Conservation (phyloP, 768 basidiomycete species). For the Agrocybe praecox region DNA sequence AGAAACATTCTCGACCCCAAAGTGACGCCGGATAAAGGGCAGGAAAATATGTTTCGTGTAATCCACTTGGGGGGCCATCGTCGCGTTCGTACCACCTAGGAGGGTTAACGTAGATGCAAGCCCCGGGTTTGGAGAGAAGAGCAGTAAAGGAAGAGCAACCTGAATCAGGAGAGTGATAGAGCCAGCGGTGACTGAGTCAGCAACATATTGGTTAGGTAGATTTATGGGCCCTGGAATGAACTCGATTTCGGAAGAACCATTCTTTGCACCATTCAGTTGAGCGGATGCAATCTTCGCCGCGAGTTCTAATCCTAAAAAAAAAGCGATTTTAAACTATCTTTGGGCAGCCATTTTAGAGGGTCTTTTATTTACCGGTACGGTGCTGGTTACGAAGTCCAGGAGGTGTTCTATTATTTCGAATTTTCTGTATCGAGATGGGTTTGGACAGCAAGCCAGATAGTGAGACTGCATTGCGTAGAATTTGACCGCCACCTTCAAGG, state of each 20-base stretch:
- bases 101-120: slow-evolving; percentile 52
- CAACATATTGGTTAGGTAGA: slow-evolving; percentile 40
- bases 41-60: slow-evolving; percentile 67
- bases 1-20: slow-evolving; percentile 43
- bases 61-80: slow-evolving; percentile 74
- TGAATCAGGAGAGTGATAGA: slow-evolving; percentile 75
- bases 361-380: slow-evolving; percentile 49
- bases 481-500: slow-evolving; percentile 70
- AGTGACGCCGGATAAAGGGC: slow-evolving; percentile 66
- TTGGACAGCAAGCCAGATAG: slow-evolving; percentile 67
- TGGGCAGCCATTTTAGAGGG: no score
- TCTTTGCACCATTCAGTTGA: slow-evolving; percentile 51
- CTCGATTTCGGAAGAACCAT: slow-evolving; percentile 53
- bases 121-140: slow-evolving; percentile 46
- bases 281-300: slow-evolving; percentile 64
- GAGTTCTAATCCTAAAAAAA: slow-evolving; percentile 58
- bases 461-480: slow-evolving; percentile 69
- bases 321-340: not conserved
- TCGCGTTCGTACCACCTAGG: slow-evolving; percentile 74
- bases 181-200: slow-evolving; percentile 63
- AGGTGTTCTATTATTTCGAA: slow-evolving; percentile 57
- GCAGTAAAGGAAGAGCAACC: slow-evolving; percentile 66
- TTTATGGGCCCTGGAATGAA: slow-evolving; percentile 55
- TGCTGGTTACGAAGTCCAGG: slow-evolving; percentile 78
- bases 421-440: slow-evolving; percentile 60